Base-by-base conservation (phyloP, 208 protist species). In the Trichomonas tenax region DNA sequence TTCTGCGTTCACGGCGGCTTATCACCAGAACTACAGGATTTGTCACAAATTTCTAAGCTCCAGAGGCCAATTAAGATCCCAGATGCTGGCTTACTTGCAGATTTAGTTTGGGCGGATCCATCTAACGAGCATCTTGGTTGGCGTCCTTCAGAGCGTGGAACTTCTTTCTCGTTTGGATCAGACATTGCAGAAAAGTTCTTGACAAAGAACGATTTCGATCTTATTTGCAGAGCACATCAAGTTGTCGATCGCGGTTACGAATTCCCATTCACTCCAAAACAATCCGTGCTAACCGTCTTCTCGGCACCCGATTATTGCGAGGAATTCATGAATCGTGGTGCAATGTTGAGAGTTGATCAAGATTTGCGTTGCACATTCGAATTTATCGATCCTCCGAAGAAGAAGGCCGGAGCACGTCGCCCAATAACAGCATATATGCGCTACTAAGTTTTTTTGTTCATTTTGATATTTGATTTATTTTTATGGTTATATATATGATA, bases 81-180 rank as follows among this genome's bases (percentile, higher is more conserved):
- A 72, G 89, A 95, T n/a, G 14, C 6, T 11, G 98, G 99, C 0
- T 98, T 99, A 51, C 98, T 99, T 15, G 99, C 99, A 98, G 99
- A 99, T 97, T 97, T 99, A 63, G 97, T 99, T 11, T 99, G 99
- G 99, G 98, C 98, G 14, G 99, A 99, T 97, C 99, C 99, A 10
- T 98, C 99, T 51, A 46, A 41, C 26, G 98, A 98, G 36, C 98
- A 98, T 26, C 97, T 97, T 0, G 99, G 99, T 45, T 99, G 98
- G 98, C 98, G 98, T 26, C 98, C 99, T 40, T 99, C 99, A 97
- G 99, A 99, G 46, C 98, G 99, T 40, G 98, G 99, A 63, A 99
- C 99, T 38, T 95, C 89, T 0, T 95, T 38, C 40, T 51, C 89
- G 21, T 95, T 95, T 72, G 89, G 89, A 8, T 3, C 41, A 34